These are phyloP conservation scores for Actinomucor elegans DNA, from an alignment of 371 early-diverging fungal species.

Conservation along the genomic window DNA sequence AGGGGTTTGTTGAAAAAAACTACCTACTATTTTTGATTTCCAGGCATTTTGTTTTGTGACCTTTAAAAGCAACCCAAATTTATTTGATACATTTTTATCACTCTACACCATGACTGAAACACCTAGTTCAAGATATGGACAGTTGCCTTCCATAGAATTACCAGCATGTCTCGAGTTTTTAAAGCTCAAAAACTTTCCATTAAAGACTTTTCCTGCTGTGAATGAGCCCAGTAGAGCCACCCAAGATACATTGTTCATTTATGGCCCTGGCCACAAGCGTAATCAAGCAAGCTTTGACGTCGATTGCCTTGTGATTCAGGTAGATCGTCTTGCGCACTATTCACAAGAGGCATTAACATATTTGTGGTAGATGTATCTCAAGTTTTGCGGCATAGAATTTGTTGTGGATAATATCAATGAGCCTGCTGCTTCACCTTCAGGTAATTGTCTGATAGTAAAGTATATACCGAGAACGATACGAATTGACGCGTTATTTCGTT, in stretches of 20 bases:
- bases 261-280: constrained; percentile 46
- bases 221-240: constrained; percentile 29
- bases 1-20: too few species aligned
- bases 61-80: too few species aligned
- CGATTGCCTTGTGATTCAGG: constrained; percentile 46
- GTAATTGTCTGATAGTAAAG: too few species aligned
- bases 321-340: constrained; percentile 3
- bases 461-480: too few species aligned
- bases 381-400: constrained; percentile 42
- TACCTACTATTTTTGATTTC: neutral
- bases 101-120: constrained; percentile 16
- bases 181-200: constrained; percentile 46
- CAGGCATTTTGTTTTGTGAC: too few species aligned
- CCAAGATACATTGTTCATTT: constrained; percentile 44
- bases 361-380: constrained; percentile 40
- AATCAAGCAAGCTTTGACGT: constrained; percentile 45
- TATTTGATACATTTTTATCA: too few species aligned
- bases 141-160: constrained; percentile 38
- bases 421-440: constrained; percentile 46
- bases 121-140: constrained; percentile 28
- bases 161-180: constrained; percentile 44
- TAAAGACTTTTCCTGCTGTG: constrained; percentile 43
- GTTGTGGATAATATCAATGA: constrained; percentile 38
- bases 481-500: too few species aligned
- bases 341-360: too few species aligned